Percentiles rank a stretch among this genome's conserved stretches.
Evolutionary conservation across 1,284 basidiomycete species (phyloP).

Genomic region (Ceratobasidium papillatum): DNA sequence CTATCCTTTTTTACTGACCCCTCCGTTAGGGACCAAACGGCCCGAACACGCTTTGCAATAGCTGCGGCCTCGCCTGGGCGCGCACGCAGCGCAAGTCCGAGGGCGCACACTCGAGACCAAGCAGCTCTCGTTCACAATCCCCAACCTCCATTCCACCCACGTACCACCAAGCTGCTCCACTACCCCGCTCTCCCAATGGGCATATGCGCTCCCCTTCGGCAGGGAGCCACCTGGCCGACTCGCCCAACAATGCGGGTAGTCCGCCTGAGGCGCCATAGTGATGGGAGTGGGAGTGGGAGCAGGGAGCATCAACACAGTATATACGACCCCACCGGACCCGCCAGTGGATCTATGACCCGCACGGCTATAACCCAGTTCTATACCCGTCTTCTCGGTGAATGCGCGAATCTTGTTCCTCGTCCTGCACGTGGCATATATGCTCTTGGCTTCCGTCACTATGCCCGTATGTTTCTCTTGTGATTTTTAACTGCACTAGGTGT

Average conservation of each 20-base stretch:
- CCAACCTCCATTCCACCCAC: slow-evolving; percentile 10
- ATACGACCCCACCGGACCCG: neutral
- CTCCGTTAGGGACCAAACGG: slow-evolving; percentile 22
- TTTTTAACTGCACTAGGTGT: slow-evolving; percentile 22
- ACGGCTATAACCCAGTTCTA: slow-evolving; percentile 34
- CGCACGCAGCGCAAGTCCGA: slow-evolving; percentile 36
- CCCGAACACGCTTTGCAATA: slow-evolving; percentile 38
- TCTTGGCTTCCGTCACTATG: slow-evolving; percentile 24
- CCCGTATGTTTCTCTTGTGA: slow-evolving; percentile 7
- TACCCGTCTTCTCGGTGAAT: slow-evolving; percentile 19
- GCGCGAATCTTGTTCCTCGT: slow-evolving; percentile 15
- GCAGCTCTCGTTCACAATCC: slow-evolving; percentile 18
- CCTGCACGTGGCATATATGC: slow-evolving; percentile 34
- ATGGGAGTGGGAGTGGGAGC: neutral
- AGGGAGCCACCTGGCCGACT: slow-evolving; percentile 13
- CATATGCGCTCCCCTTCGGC: slow-evolving; percentile 3
- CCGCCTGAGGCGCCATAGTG: neutral
- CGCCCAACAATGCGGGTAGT: neutral
- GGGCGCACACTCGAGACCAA: slow-evolving; percentile 14
- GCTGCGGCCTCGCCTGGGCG: slow-evolving; percentile 36
- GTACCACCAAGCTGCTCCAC: slow-evolving; percentile 25
- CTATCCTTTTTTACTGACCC: slow-evolving; percentile 20
- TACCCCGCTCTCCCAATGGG: slow-evolving; percentile 8
- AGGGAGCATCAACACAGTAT: slow-evolving; percentile 4
- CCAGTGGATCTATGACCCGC: slow-evolving; percentile 15